Evolutionary conservation across 768 basidiomycete species (phyloP).

Genomic region (Suillus decipiens): DNA sequence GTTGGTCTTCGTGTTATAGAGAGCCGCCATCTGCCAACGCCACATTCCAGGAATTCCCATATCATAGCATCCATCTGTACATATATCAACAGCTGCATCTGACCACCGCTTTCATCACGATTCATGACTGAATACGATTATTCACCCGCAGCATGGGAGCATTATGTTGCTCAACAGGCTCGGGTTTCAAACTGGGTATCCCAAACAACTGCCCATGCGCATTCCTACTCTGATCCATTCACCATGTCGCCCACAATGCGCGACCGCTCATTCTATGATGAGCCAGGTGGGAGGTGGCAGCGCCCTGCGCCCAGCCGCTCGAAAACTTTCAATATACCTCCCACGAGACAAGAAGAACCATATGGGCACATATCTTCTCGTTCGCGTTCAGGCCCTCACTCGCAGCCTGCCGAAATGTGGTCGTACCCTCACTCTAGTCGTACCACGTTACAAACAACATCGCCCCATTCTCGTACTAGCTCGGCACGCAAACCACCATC

Average conservation of each 20-base stretch:
- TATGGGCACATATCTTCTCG: conserved; percentile 24
- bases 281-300: conserved; percentile 7
- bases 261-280: conserved; percentile 33
- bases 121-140: conserved; percentile 64
- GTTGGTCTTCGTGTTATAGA: neutral
- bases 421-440: conserved; percentile 18
- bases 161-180: conserved; percentile 45
- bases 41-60: conserved; percentile 1
- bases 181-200: conserved; percentile 54
- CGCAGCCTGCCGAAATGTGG: conserved; percentile 18
- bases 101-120: conserved; percentile 9
- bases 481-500: conserved; percentile 12
- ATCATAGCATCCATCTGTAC: conserved; percentile 10
- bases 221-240: conserved; percentile 31
- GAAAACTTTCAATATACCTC: neutral
- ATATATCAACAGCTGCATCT: conserved; percentile 21
- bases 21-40: neutral
- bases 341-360: conserved; percentile 20
- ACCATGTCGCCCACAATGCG: conserved; percentile 30
- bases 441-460: conserved; percentile 23
- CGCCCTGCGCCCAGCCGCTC: conserved; percentile 14
- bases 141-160: conserved; percentile 55
- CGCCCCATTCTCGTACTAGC: conserved; percentile 22
- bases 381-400: conserved; percentile 26
- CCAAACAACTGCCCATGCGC: conserved; percentile 37